Percentiles rank a stretch among this genome's conserved stretches.
Conservation (phyloP, 2,329 filamentous ascomycete genomes). For the Zymoseptoria passerinii region DNA sequence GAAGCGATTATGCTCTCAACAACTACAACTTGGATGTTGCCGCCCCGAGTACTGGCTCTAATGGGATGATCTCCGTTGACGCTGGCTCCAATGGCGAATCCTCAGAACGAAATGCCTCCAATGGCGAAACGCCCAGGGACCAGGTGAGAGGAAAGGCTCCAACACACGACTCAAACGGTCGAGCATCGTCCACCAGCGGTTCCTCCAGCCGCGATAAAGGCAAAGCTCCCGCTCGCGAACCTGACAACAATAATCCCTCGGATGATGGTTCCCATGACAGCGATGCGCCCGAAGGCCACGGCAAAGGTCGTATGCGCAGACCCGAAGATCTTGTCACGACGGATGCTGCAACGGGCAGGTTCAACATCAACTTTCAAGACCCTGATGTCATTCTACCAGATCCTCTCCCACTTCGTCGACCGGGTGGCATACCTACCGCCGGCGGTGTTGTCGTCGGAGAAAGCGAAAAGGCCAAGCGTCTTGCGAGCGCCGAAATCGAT, state of each 20-base stretch:
- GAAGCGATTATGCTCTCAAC: background rate
- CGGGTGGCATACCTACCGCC: background rate
- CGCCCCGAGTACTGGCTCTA: background rate
- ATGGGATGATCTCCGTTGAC: too few species aligned
- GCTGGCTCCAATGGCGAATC: background rate
- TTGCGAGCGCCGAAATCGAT: background rate
- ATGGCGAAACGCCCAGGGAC: background rate
- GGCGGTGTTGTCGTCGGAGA: background rate
- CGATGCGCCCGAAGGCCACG: background rate
- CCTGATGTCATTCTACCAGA: background rate
- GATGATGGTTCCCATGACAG: background rate
- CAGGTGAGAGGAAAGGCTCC: slow-evolving; percentile 8
- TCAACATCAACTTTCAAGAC: background rate
- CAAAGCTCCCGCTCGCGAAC: background rate
- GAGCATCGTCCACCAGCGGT: background rate
- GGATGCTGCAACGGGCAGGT: background rate
- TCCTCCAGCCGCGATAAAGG: background rate
- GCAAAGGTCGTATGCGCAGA: background rate
- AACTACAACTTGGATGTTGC: background rate
- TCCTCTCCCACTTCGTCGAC: background rate
- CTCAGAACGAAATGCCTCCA: background rate
- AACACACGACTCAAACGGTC: background rate
- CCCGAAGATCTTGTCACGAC: background rate
- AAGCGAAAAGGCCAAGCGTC: background rate
- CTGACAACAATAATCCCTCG: background rate